phyloP scores from a whole-genome alignment of 129 eudicot genomes.

The Centrapalus pauciflorus region DNA sequence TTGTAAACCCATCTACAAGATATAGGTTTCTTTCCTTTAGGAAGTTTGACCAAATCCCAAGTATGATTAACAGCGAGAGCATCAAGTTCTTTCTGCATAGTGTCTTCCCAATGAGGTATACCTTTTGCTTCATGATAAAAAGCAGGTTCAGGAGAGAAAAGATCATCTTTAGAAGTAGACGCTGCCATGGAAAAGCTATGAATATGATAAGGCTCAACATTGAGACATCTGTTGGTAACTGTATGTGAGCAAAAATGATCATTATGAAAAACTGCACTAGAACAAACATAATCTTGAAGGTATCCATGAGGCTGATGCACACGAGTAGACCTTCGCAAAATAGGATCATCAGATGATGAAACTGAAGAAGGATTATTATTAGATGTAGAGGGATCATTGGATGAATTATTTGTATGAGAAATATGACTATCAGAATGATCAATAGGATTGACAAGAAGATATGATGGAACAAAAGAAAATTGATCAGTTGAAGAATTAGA shows the following conservation, averaged over 20 bases:
- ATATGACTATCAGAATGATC: too few species aligned
- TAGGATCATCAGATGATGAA: too few species aligned
- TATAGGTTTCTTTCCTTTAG: too few species aligned
- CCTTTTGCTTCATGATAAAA: too few species aligned
- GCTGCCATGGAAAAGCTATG: not conserved
- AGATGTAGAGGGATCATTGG: too few species aligned
- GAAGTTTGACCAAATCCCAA: not conserved
- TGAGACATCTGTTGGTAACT: not conserved
- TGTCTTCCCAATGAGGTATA: not conserved
- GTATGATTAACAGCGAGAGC: not conserved
- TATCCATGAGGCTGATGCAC: not conserved
- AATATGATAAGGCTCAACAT: too few species aligned
- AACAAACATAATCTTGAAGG: not conserved
- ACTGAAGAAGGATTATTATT: too few species aligned
- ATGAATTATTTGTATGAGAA: too few species aligned
- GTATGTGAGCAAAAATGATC: not conserved
- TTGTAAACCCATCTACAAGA: too few species aligned
- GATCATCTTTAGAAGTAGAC: not conserved
- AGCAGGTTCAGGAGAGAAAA: not conserved
- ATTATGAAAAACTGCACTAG: too few species aligned
- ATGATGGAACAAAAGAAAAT: not conserved
- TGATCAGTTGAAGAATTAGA: too few species aligned
- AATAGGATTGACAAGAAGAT: not conserved
- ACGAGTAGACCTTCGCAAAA: not conserved
- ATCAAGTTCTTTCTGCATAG: not conserved